Base-by-base conservation (phyloP, 208 protist genomes). In the Crithidia mellificae region DNA sequence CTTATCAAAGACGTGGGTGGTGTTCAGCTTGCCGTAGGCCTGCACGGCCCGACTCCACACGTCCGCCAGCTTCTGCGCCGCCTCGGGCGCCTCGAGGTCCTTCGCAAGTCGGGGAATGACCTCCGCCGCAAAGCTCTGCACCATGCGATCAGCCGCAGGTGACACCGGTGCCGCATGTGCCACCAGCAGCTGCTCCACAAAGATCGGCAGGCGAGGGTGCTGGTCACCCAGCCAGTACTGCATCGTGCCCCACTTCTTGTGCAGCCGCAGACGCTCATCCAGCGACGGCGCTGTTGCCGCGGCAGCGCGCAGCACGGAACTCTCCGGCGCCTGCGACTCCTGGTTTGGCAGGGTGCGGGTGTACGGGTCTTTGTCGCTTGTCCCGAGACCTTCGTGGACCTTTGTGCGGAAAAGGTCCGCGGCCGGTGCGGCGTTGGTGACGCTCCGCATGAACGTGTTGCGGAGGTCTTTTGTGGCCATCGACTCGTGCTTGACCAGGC, bases 331-430 rank as follows among this genome's bases (percentile, higher is more conserved):
- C 12, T 53, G 51, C 30, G 84, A 91, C 53, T 67, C 74, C 41
- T 83, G 64, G 54, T 95, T 95, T 1, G 87, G 87, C 44, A 93
- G 74, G 14, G 85, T 93, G 36, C 90, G 83, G 12, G 77, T 11
- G 73, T 95, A 95, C 2, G 90, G 90, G 56, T 95, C 90, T 14
- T 55, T 63, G 19, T 59, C 81, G 30, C 84, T 78, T 2, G 90
- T 95, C 17, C 90, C 90, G 27, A 90, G 81, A 29, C 90, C 90
- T 39, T 93, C 74, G 63, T 95, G 83, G 22, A 93, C 80, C 22
- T 79, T 77, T 0, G 87, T 93, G 27, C 79, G 85, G 53, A 87
- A 82, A 17, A 95, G 78, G 68, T 95, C 90, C 0, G 90, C 85
- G 6, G 90, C 80, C 2, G 80, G 77, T 0, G 90, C 54, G 22